A percentile compares a stretch with the other conserved stretches of the same genome.
These are phyloP conservation scores for Tuber calosporum DNA, from an alignment of 495 filamentous ascomycete species.

Conservation along the genomic window DNA sequence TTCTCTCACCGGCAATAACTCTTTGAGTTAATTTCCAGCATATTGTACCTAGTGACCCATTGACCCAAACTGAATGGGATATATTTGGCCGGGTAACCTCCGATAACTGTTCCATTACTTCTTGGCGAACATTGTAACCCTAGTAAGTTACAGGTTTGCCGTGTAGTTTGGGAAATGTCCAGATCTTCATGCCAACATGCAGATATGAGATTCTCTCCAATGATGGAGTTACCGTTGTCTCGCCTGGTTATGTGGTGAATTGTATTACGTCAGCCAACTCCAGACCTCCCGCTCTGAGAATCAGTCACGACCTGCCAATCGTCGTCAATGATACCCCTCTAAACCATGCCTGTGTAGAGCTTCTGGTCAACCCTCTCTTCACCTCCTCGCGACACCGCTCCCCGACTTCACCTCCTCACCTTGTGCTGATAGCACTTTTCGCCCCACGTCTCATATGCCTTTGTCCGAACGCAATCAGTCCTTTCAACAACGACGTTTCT, in stretches of 20 bases:
- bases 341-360: background rate
- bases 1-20: background rate
- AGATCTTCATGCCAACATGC: background rate
- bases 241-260: background rate
- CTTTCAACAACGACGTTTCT: background rate
- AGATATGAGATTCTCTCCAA: background rate
- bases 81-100: background rate
- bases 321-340: constrained; percentile 1
- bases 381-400: constrained; percentile 5
- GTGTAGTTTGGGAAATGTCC: background rate
- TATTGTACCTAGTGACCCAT: background rate
- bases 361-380: constrained; percentile 2
- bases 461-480: background rate
- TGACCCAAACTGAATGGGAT: background rate
- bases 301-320: background rate
- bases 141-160: background rate
- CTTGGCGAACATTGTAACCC: background rate
- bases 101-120: background rate
- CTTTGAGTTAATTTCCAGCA: background rate
- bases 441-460: constrained; percentile 1
- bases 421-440: background rate
- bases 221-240: background rate
- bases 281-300: background rate
- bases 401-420: background rate
- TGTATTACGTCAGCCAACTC: background rate